Evolutionary conservation across 176 grass and related monocot species (phyloP).

Genomic region (Musa acuminata): DNA sequence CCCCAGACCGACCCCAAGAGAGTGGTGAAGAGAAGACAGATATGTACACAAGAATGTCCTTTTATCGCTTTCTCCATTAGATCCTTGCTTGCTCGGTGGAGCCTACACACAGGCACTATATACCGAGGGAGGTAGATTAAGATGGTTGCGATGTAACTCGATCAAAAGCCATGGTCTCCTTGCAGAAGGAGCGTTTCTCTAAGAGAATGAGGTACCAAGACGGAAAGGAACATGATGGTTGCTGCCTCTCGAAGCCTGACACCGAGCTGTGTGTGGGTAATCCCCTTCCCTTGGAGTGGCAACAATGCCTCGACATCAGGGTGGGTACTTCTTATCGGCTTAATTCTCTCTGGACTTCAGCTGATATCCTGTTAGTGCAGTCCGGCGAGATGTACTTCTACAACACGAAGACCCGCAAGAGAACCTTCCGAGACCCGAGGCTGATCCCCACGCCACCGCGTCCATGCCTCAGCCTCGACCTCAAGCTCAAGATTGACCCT

Average conservation of each 20-base stretch:
- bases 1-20: background rate
- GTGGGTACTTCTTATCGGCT: conserved; percentile 8
- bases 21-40: background rate
- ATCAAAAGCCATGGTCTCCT: too few species aligned
- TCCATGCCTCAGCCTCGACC: conserved; percentile 40
- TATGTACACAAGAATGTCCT: background rate
- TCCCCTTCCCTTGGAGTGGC: conserved; percentile 69
- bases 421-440: conserved; percentile 62
- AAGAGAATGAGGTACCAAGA: conserved; percentile 26
- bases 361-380: conserved; percentile 17
- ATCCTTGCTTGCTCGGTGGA: too few species aligned
- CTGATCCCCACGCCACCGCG: conserved; percentile 1
- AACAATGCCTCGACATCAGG: conserved; percentile 96
- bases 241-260: conserved; percentile 15
- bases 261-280: conserved; percentile 73
- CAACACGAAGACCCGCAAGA: conserved; percentile 82
- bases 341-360: background rate
- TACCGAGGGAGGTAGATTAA: too few species aligned
- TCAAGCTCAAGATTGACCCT: conserved; percentile 59
- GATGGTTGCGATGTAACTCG: too few species aligned
- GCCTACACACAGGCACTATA: too few species aligned
- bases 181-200: background rate
- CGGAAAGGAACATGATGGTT: background rate
- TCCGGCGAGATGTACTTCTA: conserved; percentile 80
- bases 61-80: too few species aligned